phyloP scores from a whole-genome alignment of 176 grass and related monocot genomes.

The Puya raimondii region DNA sequence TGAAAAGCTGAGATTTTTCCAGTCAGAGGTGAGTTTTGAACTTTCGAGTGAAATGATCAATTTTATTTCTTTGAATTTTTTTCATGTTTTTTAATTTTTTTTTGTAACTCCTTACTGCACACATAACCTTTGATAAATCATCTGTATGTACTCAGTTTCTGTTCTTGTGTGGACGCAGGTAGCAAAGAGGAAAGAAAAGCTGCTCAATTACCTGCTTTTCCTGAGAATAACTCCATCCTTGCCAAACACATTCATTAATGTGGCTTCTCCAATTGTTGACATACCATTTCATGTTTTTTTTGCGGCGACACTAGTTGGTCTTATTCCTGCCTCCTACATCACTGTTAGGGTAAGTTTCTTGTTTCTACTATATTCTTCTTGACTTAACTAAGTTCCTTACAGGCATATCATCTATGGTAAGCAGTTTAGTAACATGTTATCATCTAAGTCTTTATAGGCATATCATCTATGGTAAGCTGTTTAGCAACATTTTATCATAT shows the following conservation, averaged over 20 bases:
- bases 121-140: background rate
- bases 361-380: background rate
- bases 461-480: too few relatives aligned
- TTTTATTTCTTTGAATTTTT: conserved; percentile 18
- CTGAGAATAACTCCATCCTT: conserved; percentile 95
- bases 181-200: conserved; percentile 75
- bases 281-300: conserved; percentile 99
- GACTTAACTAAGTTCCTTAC: background rate
- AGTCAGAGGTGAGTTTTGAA: conserved; percentile 64
- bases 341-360: conserved; percentile 72
- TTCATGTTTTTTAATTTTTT: conserved; percentile 13
- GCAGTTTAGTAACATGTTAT: too few relatives aligned
- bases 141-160: conserved; percentile 15
- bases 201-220: conserved; percentile 99
- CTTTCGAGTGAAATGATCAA: background rate
- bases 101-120: background rate
- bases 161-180: conserved; percentile 47
- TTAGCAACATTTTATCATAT: too few relatives aligned
- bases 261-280: conserved; percentile 97
- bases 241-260: conserved; percentile 98
- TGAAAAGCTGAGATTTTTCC: conserved; percentile 85
- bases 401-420: too few relatives aligned
- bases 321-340: conserved; percentile 93
- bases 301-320: conserved; percentile 74
- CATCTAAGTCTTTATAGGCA: too few relatives aligned